Base-by-base conservation (phyloP, 1,139 yeast genomes). In the Saccharomyces hybrid region DNA sequence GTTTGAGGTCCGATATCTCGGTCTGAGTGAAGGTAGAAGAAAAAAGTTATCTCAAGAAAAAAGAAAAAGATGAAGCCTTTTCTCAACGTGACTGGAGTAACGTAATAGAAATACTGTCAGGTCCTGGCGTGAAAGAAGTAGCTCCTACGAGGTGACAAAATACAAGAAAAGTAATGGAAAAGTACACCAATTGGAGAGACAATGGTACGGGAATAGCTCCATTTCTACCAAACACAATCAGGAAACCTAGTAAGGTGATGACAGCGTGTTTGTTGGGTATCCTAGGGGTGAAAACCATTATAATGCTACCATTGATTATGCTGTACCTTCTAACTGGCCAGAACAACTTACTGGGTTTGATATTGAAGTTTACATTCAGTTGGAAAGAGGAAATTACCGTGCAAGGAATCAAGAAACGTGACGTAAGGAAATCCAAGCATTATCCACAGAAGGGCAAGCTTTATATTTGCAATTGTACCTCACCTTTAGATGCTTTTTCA, bases 171-270 rank as follows among this genome's bases (percentile, higher is more conserved):
- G 9, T 14, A 13, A 85, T 86, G 95, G 95, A 86, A 69, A 85
- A 85, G 70, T 86, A 80, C 70, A 81, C 88, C 42, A 77, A 77
- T 57, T 86, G 84, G 81, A 78, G 91, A 68, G 95, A 86, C 64
- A 84, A 82, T 61, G 88, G 88, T 2, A 86, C 93, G 2, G 95
- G 95, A n/a, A 84, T 86, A 16, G 81, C 89, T 0, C 95, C 95
- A 2, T 86, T 86, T 59, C 75, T 83, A 73, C 89, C 90, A 0
- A 67, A 60, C 23, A 47, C 70, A 62, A 41, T 60, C 28, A 56
- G 64, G 51, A 52, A 48, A 20, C 34, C 60, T 11, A 58, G 57
- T 27, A 42, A 60, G 23, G 51, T 61, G 49, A 50, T 61, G 25
- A 61, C 63, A 50, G 38, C 61, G 20, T 48, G 52, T 2, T 53